Percentiles rank a stretch among this genome's conserved stretches.
Evolutionary conservation across 768 basidiomycete genomes (phyloP).

Genomic region (Jaapia argillacea): DNA sequence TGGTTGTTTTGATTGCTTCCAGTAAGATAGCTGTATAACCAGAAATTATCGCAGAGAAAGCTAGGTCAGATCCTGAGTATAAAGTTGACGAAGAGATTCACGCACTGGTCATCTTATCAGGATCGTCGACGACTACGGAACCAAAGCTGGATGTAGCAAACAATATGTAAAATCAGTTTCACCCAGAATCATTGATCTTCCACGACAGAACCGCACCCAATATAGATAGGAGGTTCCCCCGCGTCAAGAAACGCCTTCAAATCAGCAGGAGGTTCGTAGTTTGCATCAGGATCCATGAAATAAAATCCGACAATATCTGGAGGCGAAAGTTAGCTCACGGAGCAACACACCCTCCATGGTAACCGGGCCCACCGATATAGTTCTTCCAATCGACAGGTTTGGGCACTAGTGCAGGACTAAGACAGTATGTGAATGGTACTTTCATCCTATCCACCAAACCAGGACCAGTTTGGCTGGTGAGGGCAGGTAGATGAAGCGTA

Average conservation of each 20-base stretch:
- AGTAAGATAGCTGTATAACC: neutral
- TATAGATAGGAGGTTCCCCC: neutral
- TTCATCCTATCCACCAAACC: constrained; percentile 41
- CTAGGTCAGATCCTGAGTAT: neutral
- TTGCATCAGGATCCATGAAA: constrained; percentile 42
- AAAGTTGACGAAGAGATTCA: constrained; percentile 17
- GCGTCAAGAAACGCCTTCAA: constrained; percentile 31
- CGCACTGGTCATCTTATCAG: constrained; percentile 39
- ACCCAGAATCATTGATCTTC: neutral
- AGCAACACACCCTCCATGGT: neutral
- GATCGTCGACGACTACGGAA: constrained; percentile 49
- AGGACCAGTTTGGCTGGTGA: constrained; percentile 40
- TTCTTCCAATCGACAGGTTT: constrained; percentile 57
- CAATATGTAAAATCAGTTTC: neutral
- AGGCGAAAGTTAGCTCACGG: neutral
- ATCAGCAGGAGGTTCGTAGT: constrained; percentile 38
- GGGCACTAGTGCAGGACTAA: constrained; percentile 46
- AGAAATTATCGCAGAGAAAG: too few species aligned
- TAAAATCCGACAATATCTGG: constrained; percentile 58
- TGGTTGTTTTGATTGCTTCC: neutral
- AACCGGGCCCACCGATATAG: constrained; percentile 34
- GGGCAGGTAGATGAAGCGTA: constrained; percentile 36
- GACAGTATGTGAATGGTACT: constrained; percentile 56
- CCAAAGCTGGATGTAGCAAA: constrained; percentile 33
- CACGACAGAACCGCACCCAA: neutral